A percentile compares a stretch with the other conserved stretches of the same genome.
These are phyloP conservation scores for Neobulgaria alba DNA, from an alignment of 2,329 filamentous ascomycete species.

Conservation along the genomic window DNA sequence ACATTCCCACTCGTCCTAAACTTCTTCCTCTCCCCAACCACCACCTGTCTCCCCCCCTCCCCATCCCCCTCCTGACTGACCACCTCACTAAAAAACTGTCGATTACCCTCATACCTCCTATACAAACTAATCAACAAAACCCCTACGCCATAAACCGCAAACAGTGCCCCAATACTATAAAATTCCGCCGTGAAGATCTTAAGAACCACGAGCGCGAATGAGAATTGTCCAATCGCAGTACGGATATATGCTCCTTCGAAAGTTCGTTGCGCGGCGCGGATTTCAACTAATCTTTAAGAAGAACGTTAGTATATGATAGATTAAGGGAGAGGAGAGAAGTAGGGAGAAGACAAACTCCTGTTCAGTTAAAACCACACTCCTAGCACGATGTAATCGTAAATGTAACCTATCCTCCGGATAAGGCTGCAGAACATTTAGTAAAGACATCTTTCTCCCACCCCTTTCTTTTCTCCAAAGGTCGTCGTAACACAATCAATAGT, in stretches of 20 bases:
- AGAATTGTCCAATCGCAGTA: conserved; percentile 90
- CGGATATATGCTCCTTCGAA: conserved; percentile 97
- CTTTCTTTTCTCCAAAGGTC: no score
- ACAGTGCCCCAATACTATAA: conserved; percentile 92
- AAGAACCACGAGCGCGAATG: conserved; percentile 85
- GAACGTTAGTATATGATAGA: no score
- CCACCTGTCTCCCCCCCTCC: conserved; percentile 33
- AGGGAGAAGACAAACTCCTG: conserved; percentile 43
- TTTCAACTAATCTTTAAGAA: conserved; percentile 67
- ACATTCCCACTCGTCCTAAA: conserved; percentile 58
- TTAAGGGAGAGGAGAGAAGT: conserved; percentile 1
- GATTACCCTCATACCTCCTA: conserved; percentile 82
- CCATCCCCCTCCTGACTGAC: conserved; percentile 40
- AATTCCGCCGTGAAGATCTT: conserved; percentile 97
- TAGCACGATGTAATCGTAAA: conserved; percentile 73
- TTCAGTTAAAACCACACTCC: conserved; percentile 71
- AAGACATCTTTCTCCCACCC: not conserved
- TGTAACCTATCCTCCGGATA: conserved; percentile 67
- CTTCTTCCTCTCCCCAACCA: conserved; percentile 42
- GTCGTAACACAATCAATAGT: no score
- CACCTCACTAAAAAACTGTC: conserved; percentile 71
- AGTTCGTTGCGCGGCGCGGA: conserved; percentile 88
- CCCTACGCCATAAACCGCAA: conserved; percentile 82
- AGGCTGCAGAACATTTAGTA: conserved; percentile 35
- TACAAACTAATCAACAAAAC: conserved; percentile 78